phyloP scores from a whole-genome alignment of 345 rosid genomes.

The Acer yangbiense region DNA sequence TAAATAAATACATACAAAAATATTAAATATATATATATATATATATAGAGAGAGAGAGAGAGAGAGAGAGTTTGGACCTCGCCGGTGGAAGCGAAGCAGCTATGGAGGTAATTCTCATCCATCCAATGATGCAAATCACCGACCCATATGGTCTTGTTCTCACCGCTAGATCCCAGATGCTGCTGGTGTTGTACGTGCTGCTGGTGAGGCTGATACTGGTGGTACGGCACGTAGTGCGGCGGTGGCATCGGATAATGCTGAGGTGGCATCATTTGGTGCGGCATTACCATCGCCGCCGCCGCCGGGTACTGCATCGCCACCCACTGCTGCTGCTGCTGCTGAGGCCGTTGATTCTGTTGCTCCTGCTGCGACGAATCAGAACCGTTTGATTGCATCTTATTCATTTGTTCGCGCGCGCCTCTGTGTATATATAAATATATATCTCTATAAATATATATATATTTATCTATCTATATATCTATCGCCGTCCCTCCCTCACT shows the following conservation, averaged over 20 bases:
- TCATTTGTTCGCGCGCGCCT: neutral
- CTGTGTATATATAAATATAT: neutral
- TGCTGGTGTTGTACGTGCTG: slow-evolving; percentile 39
- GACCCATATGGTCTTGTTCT: slow-evolving; percentile 86
- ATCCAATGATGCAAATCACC: slow-evolving; percentile 99
- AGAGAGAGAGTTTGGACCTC: slow-evolving; percentile 52
- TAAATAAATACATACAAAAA: neutral
- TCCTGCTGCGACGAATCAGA: slow-evolving; percentile 36
- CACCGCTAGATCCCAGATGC: slow-evolving; percentile 57
- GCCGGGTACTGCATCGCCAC: slow-evolving; percentile 76
- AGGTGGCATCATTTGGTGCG: slow-evolving; percentile 75
- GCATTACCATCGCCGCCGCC: slow-evolving; percentile 85
- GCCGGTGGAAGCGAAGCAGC: slow-evolving; percentile 67
- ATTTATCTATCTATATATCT: neutral
- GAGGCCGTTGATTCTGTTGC: slow-evolving; percentile 29
- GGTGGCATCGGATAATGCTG: slow-evolving; percentile 62
- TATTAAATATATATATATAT: neutral
- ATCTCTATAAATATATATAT: neutral
- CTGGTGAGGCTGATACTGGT: slow-evolving; percentile 36
- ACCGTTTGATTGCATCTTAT: slow-evolving; percentile 58
- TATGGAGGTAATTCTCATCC: slow-evolving; percentile 89
- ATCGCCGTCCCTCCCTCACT: neutral
- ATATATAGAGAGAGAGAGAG: slow-evolving; percentile 13
- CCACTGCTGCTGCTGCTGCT: slow-evolving; percentile 59
- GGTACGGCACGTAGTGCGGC: slow-evolving; percentile 58